These are phyloP conservation scores for Penicillium bovifimosum DNA, from an alignment of 495 filamentous ascomycete genomes.

Conservation along the genomic window DNA sequence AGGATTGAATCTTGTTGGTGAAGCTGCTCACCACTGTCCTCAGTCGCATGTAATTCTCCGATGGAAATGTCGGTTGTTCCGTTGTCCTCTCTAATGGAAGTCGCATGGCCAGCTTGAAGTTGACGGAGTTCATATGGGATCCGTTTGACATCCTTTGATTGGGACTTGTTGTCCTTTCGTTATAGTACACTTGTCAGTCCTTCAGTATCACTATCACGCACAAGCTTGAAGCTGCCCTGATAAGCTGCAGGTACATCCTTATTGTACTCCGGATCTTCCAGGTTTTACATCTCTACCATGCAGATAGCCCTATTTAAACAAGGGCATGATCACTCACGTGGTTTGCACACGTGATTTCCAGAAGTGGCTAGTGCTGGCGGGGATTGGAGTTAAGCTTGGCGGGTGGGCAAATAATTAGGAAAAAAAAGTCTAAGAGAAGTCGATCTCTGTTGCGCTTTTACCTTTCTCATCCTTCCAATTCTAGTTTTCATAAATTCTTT, in stretches of 20 bases:
- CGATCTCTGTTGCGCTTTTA: conserved; percentile 18
- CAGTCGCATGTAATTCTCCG: background rate
- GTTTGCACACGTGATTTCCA: background rate
- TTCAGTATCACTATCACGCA: too few relatives aligned
- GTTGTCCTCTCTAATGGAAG: too few relatives aligned
- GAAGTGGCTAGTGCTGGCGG: conserved; percentile 18
- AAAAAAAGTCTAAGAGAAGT: conserved; percentile 32
- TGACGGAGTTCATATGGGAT: too few relatives aligned
- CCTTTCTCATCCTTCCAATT: conserved; percentile 11
- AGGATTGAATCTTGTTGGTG: background rate
- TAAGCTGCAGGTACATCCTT: background rate
- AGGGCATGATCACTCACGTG: conserved; percentile 5
- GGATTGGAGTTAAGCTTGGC: conserved; percentile 29
- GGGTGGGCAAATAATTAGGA: conserved; percentile 16
- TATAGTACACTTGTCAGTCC: too few relatives aligned
- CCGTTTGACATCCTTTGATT: too few relatives aligned
- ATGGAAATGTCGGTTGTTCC: too few relatives aligned
- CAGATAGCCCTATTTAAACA: conserved; percentile 9
- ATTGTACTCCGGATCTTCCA: background rate
- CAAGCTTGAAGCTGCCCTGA: too few relatives aligned
- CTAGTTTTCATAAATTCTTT: background rate
- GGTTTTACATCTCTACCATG: background rate
- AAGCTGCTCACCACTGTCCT: background rate
- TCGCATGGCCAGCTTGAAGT: too few relatives aligned
- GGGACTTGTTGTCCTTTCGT: too few relatives aligned